A percentile compares a stretch with the other conserved stretches of the same genome.
Conservation (phyloP, 768 basidiomycete species). For the Epithele typhae region DNA sequence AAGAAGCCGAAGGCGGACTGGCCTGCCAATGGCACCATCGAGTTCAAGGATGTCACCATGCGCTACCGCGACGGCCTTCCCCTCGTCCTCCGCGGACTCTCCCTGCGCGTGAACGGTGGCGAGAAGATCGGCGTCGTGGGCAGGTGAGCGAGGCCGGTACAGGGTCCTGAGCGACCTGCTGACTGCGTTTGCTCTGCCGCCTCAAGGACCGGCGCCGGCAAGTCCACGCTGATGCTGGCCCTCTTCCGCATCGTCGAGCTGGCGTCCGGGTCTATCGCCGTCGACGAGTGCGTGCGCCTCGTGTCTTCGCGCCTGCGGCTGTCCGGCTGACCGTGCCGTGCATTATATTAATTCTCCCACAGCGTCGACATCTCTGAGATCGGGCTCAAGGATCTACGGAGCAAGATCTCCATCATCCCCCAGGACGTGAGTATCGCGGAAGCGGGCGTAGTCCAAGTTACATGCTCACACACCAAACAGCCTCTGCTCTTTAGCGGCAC, state of each 20-base stretch:
- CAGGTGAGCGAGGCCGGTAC: slow-evolving; percentile 24
- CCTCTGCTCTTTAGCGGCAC: slow-evolving; percentile 57
- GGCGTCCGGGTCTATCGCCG: slow-evolving; percentile 49
- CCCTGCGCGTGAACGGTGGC: slow-evolving; percentile 52
- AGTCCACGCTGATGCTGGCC: slow-evolving; percentile 59
- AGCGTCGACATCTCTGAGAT: slow-evolving; percentile 65
- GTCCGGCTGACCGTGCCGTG: too few species aligned
- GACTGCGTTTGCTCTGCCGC: too few species aligned
- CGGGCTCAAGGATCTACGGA: slow-evolving; percentile 59
- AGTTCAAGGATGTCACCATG: slow-evolving; percentile 57
- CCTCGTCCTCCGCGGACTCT: slow-evolving; percentile 61
- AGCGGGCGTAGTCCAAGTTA: slow-evolving; percentile 5
- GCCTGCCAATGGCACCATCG: slow-evolving; percentile 58
- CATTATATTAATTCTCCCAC: slow-evolving; percentile 10
- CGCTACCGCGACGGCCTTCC: slow-evolving; percentile 70
- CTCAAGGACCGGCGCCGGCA: slow-evolving; percentile 51
- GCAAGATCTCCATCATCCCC: slow-evolving; percentile 60
- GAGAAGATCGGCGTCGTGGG: slow-evolving; percentile 82
- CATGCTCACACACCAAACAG: slow-evolving; percentile 25
- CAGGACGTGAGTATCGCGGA: slow-evolving; percentile 48
- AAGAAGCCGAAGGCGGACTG: slow-evolving; percentile 54
- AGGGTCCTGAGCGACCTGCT: background rate
- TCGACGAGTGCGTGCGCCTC: slow-evolving; percentile 50
- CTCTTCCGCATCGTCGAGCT: slow-evolving; percentile 70
- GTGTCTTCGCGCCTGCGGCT: background rate